phyloP scores from a whole-genome alignment of 139 green algal species.

The Tetradesmus obliquus region DNA sequence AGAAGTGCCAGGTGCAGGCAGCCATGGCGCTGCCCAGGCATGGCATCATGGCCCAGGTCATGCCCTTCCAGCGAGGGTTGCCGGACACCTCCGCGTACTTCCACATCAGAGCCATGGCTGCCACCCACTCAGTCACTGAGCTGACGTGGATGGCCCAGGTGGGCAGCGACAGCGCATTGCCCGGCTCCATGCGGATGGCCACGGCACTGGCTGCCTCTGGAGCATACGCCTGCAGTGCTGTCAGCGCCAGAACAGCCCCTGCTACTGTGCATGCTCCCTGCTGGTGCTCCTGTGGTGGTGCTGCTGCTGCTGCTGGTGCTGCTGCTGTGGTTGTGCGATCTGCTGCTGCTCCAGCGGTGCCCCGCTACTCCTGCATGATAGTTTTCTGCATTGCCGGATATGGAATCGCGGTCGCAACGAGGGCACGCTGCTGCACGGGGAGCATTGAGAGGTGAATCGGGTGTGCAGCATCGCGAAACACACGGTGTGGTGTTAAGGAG shows the following conservation, averaged over 20 bases:
- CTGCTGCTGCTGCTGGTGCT: slow-evolving; percentile 25
- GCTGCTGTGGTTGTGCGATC: background rate
- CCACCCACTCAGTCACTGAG: slow-evolving; percentile 77
- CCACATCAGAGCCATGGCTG: slow-evolving; percentile 93
- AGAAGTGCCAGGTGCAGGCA: slow-evolving; percentile 86
- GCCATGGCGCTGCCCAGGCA: slow-evolving; percentile 82
- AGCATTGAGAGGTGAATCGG: too few species aligned
- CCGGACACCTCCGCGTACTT: slow-evolving; percentile 83
- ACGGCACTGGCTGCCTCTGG: slow-evolving; percentile 34
- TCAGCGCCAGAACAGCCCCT: background rate
- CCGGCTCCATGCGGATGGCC: slow-evolving; percentile 74
- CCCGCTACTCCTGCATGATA: too few species aligned
- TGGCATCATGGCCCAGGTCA: slow-evolving; percentile 96
- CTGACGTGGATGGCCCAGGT: slow-evolving; percentile 98
- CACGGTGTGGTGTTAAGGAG: too few species aligned
- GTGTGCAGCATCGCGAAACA: too few species aligned
- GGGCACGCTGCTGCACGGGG: too few species aligned
- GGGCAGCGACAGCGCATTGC: slow-evolving; percentile 96
- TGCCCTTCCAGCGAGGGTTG: slow-evolving; percentile 84
- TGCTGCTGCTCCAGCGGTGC: background rate
- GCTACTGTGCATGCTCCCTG: background rate
- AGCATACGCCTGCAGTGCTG: background rate
- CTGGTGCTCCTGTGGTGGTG: slow-evolving; percentile 1
- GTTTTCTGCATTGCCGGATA: too few species aligned
- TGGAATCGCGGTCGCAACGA: too few species aligned